These are phyloP conservation scores for Nephelium lappaceum DNA, from an alignment of 345 rosid genomes.

Conservation along the genomic window DNA sequence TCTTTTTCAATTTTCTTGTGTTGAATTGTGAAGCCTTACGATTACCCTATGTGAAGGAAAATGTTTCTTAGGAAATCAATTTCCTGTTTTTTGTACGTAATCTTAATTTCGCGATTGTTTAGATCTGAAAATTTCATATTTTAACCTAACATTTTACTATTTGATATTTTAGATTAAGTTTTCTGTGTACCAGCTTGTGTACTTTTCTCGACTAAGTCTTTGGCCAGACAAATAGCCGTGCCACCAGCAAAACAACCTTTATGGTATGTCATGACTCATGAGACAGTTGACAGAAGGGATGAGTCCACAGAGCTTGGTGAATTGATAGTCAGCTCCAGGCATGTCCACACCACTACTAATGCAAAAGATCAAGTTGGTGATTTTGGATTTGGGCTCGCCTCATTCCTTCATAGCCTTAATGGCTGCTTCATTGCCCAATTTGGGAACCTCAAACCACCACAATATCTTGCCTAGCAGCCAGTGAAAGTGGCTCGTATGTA, in stretches of 20 bases:
- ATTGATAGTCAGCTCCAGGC: constrained; percentile 47
- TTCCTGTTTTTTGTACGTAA: no score
- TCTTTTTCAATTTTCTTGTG: no score
- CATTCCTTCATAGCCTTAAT: not conserved
- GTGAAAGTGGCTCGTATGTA: constrained; percentile 32
- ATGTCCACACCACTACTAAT: constrained; percentile 39
- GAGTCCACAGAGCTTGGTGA: constrained; percentile 44
- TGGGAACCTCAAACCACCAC: constrained; percentile 29
- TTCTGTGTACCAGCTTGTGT: no score
- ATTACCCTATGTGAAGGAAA: no score
- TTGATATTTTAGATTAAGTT: no score
- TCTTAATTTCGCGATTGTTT: no score
- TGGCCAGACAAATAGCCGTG: no score
- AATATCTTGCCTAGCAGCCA: constrained; percentile 35
- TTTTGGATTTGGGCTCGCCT: constrained; percentile 41
- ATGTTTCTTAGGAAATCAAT: no score
- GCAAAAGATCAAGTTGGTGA: constrained; percentile 43
- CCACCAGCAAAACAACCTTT: constrained; percentile 35
- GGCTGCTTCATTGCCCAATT: constrained; percentile 44
- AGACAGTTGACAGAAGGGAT: constrained; percentile 36
- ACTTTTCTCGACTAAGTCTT: no score
- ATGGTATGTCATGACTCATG: constrained; percentile 29
- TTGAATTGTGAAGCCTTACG: no score
- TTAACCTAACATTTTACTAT: no score
- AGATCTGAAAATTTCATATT: no score